Evolutionary conservation across 2,329 filamentous ascomycete species (phyloP).

Genomic region (Beauveria sp.): DNA sequence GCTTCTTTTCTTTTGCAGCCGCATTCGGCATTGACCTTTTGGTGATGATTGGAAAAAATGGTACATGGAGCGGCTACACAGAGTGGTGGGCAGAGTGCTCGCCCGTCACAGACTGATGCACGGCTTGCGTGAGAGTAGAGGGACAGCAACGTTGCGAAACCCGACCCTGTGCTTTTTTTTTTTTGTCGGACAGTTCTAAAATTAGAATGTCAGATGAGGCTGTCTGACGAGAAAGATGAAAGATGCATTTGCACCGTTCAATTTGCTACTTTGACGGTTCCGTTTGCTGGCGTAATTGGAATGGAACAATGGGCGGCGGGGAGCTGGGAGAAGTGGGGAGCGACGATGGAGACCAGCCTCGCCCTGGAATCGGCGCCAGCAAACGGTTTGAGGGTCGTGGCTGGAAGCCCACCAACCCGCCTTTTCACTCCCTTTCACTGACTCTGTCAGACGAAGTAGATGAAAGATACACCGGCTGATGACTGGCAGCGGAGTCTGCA

Average conservation of each 20-base stretch:
- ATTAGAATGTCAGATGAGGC: neutral
- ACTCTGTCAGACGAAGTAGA: too few relatives aligned
- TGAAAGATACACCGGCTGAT: too few relatives aligned
- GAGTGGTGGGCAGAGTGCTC: neutral
- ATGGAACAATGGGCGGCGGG: neutral
- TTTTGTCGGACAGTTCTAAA: neutral
- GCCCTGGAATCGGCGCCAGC: slow-evolving; percentile 7
- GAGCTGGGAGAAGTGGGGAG: neutral
- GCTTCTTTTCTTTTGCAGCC: neutral
- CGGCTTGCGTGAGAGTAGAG: neutral
- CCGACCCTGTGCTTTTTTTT: neutral
- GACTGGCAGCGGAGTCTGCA: too few relatives aligned
- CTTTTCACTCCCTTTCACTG: too few relatives aligned
- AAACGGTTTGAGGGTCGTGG: neutral
- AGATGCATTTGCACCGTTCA: neutral
- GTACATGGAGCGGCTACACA: neutral
- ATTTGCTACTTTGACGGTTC: neutral
- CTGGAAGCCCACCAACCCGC: neutral
- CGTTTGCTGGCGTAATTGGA: neutral
- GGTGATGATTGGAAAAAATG: neutral
- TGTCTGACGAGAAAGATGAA: neutral
- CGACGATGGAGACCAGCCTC: neutral
- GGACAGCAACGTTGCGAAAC: neutral
- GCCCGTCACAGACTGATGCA: neutral
- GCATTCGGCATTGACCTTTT: neutral